Conservation (phyloP, 768 basidiomycete species). For the Suillus fuscotomentosus region DNA sequence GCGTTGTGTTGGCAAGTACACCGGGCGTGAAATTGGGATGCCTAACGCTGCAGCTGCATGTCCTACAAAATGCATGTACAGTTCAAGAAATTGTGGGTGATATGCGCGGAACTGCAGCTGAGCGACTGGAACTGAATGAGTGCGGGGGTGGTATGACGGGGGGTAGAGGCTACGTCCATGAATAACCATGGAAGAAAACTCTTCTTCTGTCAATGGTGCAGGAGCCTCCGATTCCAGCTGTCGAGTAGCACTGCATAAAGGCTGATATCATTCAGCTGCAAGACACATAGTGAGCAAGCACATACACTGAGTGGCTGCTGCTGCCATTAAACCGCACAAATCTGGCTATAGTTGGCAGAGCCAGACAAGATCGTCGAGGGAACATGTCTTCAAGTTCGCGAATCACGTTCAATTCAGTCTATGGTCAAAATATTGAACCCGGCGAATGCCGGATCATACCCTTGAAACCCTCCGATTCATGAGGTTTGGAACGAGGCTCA, state of each 20-base stretch:
- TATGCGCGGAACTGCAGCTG: conserved; percentile 82
- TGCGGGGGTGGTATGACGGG: conserved; percentile 56
- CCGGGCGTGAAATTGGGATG: conserved; percentile 69
- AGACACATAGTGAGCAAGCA: background rate
- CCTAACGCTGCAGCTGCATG: conserved; percentile 86
- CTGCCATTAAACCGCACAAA: conserved; percentile 20
- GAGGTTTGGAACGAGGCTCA: background rate
- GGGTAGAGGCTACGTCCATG: conserved; percentile 59
- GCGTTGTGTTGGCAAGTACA: conserved; percentile 70
- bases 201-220: conserved; percentile 33
- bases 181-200: conserved; percentile 51
- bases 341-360: conserved; percentile 18
- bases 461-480: background rate
- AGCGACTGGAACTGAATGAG: conserved; percentile 75
- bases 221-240: conserved; percentile 1
- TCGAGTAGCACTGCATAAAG: background rate
- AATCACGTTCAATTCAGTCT: background rate
- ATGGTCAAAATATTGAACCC: conserved; percentile 8
- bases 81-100: conserved; percentile 60
- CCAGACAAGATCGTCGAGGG: conserved; percentile 17
- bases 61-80: conserved; percentile 80
- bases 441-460: conserved; percentile 15
- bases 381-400: conserved; percentile 29
- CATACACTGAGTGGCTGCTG: conserved; percentile 15
- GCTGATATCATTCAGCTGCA: background rate